Evolutionary conservation across 139 green algal genomes (phyloP), one percentile per base, ranked within the genome.

Genomic region (Chlorella sp.): DNA sequence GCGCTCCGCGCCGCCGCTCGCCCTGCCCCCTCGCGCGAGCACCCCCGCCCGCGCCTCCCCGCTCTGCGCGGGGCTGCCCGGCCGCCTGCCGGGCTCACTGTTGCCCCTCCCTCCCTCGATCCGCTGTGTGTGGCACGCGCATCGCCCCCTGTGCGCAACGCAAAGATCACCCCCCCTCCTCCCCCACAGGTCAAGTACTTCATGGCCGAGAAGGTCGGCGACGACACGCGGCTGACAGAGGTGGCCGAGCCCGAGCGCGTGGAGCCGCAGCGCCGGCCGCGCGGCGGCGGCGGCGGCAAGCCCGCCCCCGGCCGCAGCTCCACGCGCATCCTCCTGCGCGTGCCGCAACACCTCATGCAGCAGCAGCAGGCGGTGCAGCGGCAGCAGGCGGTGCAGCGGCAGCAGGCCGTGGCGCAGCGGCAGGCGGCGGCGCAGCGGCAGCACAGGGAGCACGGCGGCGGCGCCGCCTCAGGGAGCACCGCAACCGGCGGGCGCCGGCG

Each of bases 121-220:
- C n/a, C n/a, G n/a, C n/a, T n/a, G n/a, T n/a, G n/a, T n/a, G n/a
- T n/a, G n/a, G n/a, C n/a, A n/a, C n/a, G n/a, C n/a, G n/a, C n/a
- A n/a, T n/a, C n/a, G n/a, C n/a, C n/a, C n/a, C n/a, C n/a, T n/a
- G n/a, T n/a, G n/a, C n/a, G n/a, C n/a, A n/a, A n/a, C n/a, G n/a
- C n/a, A n/a, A n/a, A n/a, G n/a, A n/a, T n/a, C n/a, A n/a, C n/a
- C n/a, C n/a, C n/a, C n/a, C n/a, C n/a, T n/a, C 41, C 27, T 6
- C 55, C 31, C 51, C 51, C 17, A 51, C 71, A 77, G 71, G 62
- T 40, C 56, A 17, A 70, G 42, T 77, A 70, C 71, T 77, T 50
- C 71, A 23, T 68, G 12, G 71, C 42, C 5, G 71, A 77, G 45
- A 61, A 63, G 72, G 72, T 77, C 45, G 72, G 72, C 4, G 60